Conservation (phyloP, 2,329 filamentous ascomycete species). For the Aspergillus sp. region DNA sequence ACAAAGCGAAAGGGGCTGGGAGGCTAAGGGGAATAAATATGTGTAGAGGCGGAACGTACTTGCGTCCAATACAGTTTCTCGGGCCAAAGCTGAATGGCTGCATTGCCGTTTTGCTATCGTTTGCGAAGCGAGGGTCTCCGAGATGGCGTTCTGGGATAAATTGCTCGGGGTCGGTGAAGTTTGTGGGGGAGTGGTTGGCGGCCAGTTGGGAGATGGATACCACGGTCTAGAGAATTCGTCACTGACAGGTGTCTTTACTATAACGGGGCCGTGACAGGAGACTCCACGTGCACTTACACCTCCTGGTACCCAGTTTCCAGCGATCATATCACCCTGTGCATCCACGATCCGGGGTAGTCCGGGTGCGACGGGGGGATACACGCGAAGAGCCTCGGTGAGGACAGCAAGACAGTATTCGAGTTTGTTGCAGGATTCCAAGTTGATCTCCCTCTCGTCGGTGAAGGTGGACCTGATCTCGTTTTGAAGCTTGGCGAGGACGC, state of each 20-base stretch:
- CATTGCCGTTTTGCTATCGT: neutral
- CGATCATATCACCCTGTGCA: conserved; percentile 41
- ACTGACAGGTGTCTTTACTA: too few relatives aligned
- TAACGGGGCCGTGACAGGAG: too few relatives aligned
- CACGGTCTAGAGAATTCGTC: conserved; percentile 20
- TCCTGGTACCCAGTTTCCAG: conserved; percentile 43
- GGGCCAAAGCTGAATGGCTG: neutral
- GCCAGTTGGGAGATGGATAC: conserved; percentile 32
- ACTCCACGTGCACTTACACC: neutral
- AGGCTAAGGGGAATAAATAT: too few relatives aligned
- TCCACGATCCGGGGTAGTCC: conserved; percentile 43
- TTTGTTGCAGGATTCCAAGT: conserved; percentile 8
- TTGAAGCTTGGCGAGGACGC: conserved; percentile 42
- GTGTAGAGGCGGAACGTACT: neutral
- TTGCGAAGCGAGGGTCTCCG: conserved; percentile 1
- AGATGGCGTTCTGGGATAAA: conserved; percentile 38
- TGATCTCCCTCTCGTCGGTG: conserved; percentile 20
- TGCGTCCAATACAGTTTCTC: neutral
- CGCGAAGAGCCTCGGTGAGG: conserved; percentile 52
- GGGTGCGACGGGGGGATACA: conserved; percentile 51
- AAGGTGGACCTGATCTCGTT: conserved; percentile 45
- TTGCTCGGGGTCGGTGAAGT: conserved; percentile 27
- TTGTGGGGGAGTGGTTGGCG: conserved; percentile 25
- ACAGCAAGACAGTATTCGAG: conserved; percentile 49
- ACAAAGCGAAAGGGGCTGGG: too few relatives aligned